These are phyloP conservation scores for Corymbia citriodora DNA, from an alignment of 441 rosid species.

Conservation along the genomic window DNA sequence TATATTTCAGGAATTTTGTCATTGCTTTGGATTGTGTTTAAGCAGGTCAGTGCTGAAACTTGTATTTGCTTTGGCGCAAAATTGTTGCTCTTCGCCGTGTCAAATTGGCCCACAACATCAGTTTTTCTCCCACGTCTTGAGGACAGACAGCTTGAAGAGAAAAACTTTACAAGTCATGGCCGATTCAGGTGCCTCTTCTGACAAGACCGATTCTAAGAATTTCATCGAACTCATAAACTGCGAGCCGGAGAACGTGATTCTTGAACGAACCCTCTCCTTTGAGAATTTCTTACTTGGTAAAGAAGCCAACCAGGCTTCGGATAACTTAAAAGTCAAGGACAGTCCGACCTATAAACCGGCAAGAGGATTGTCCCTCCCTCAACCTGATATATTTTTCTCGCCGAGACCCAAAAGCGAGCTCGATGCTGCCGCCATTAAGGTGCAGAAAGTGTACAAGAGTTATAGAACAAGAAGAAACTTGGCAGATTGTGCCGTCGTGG, in stretches of 20 bases:
- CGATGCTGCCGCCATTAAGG: constrained; percentile 56
- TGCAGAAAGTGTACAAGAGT: constrained; percentile 62
- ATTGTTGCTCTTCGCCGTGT: background rate
- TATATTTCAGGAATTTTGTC: background rate
- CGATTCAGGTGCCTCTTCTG: constrained; percentile 1
- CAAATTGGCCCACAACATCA: constrained; percentile 7
- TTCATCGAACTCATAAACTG: constrained; percentile 35
- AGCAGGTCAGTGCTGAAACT: background rate
- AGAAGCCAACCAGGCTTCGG: background rate
- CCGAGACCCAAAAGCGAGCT: constrained; percentile 64
- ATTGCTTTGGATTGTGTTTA: background rate
- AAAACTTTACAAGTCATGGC: constrained; percentile 26
- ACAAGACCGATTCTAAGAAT: constrained; percentile 16
- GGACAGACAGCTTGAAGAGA: constrained; percentile 24
- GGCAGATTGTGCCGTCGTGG: constrained; percentile 59
- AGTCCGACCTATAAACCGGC: constrained; percentile 1
- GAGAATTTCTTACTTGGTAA: constrained; percentile 25
- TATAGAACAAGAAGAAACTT: constrained; percentile 55
- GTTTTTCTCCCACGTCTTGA: background rate
- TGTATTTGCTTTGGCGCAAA: background rate
- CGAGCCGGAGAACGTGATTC: constrained; percentile 34
- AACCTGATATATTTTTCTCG: constrained; percentile 39
- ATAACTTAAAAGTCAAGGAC: constrained; percentile 9
- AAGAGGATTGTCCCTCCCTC: constrained; percentile 36
- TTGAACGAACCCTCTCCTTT: constrained; percentile 41